Evolutionary conservation across 495 filamentous ascomycete species (phyloP), one percentile per base, ranked within the genome.

Genomic region (Platismatia glauca): DNA sequence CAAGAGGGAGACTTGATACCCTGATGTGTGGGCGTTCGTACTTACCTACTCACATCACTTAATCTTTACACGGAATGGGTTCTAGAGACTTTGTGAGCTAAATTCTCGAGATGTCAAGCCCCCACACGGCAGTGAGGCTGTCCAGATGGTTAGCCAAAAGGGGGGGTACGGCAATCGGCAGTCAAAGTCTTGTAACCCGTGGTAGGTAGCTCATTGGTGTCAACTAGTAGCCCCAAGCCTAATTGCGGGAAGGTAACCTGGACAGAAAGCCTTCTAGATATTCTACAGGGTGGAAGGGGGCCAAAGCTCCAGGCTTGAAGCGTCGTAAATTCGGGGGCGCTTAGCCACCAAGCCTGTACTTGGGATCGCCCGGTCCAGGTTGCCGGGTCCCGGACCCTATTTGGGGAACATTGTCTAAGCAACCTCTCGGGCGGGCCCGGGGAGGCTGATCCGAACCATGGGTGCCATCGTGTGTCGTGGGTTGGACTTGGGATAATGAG

Each of bases 341-440:
- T 8, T 53, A 53, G 50, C 50, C 27, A 53, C 27, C 50, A 53
- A 53, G 27, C 29, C 29, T 53, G 20, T 33, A 16, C 7, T 33
- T 53, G 50, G 27, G 50, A 53, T 53, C 50, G 50, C 29, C 50
- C 29, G 50, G 50, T 53, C 50, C 50, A 53, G 29, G 29, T 53
- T 53, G 4, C 16, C 50, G 50, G 50, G 29, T 7, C 29, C 29
- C 29, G 2, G 16, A 18, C 15, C 29, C 27, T 1, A 33, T 20
- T 31, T 53, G 15, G 46, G 24, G 46, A 31, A 3, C 1, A 24
- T 11, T 33, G 50, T 53, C 29, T 7, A 53, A 31, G 27, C 50
- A 53, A 31, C 29, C 15, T 16, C 29, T 53, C 50, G 50, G 50
- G 50, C 29, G 50, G 50, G 16, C 50, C 50, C 50, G 50, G 50